Percentiles rank a stretch among this genome's conserved stretches.
Evolutionary conservation across 345 rosid genomes (phyloP).

Genomic region (Pistacia vera): DNA sequence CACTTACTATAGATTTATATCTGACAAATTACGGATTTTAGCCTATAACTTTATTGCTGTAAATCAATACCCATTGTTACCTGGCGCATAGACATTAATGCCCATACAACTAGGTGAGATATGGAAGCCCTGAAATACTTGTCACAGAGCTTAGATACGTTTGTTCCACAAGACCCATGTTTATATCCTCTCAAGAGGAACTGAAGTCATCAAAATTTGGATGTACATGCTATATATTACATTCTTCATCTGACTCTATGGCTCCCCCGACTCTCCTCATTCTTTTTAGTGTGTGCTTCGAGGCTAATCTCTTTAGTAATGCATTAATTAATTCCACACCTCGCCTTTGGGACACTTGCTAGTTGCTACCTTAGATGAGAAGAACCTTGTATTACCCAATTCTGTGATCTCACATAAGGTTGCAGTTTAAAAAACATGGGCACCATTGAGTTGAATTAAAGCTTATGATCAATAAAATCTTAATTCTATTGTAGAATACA

Average conservation of each 20-base stretch:
- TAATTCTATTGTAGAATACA: neutral
- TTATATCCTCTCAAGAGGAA: neutral
- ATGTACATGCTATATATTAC: neutral
- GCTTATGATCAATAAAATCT: too few species aligned
- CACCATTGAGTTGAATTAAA: neutral
- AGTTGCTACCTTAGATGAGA: neutral
- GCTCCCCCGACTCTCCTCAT: neutral
- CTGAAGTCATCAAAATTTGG: neutral
- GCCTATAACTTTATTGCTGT: too few species aligned
- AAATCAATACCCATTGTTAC: neutral
- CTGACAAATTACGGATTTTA: neutral
- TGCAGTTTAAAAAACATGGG: neutral
- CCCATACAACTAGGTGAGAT: neutral
- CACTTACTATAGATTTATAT: neutral
- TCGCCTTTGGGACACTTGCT: neutral
- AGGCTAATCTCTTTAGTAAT: neutral
- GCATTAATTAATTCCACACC: neutral
- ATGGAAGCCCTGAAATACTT: neutral
- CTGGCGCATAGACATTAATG: neutral
- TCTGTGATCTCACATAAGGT: neutral
- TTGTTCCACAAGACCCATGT: neutral
- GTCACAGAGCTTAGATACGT: neutral
- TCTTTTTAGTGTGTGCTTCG: neutral
- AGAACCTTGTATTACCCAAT: neutral
- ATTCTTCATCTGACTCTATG: neutral